Percentiles rank a stretch among this genome's conserved stretches.
Evolutionary conservation across 495 filamentous ascomycete species (phyloP).

Genomic region (Pyrenula aspistea): DNA sequence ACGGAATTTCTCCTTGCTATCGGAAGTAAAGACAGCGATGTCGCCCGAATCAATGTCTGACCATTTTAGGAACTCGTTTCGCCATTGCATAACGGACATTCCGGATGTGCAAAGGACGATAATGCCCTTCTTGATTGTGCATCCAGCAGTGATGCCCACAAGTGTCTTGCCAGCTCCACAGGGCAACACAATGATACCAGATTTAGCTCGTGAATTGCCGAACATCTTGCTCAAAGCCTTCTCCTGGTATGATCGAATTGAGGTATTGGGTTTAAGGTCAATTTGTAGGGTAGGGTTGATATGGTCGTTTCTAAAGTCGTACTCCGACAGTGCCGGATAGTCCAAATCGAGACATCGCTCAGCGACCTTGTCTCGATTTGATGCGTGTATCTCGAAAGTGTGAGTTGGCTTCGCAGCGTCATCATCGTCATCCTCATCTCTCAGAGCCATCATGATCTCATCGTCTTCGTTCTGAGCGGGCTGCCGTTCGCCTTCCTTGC

Average conservation of each 20-base stretch:
- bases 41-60: constrained; percentile 92
- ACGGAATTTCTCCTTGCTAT: constrained; percentile 81
- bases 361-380: constrained; percentile 71
- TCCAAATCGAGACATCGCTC: constrained; percentile 79
- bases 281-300: constrained; percentile 86
- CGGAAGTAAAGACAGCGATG: constrained; percentile 89
- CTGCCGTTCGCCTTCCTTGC: constrained; percentile 25
- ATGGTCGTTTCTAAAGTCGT: constrained; percentile 92
- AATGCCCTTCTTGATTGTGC: constrained; percentile 91
- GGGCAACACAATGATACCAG: constrained; percentile 93
- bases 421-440: constrained; percentile 81
- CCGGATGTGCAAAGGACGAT: constrained; percentile 93
- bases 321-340: constrained; percentile 86
- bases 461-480: constrained; percentile 33
- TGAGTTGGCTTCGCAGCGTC: constrained; percentile 83
- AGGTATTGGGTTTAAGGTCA: constrained; percentile 70
- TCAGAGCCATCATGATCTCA: constrained; percentile 47
- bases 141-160: constrained; percentile 92
- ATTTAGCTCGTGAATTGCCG: constrained; percentile 90
- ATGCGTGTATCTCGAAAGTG: constrained; percentile 79
- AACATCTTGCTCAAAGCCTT: constrained; percentile 99
- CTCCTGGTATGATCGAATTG: constrained; percentile 78
- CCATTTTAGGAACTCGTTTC: constrained; percentile 93
- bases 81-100: constrained; percentile 97
- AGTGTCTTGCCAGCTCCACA: constrained; percentile 96